Percentiles rank a stretch among this genome's conserved stretches.
Conservation (phyloP, 371 early-diverging fungal genomes). For the Apophysomyces trapeziformis region DNA sequence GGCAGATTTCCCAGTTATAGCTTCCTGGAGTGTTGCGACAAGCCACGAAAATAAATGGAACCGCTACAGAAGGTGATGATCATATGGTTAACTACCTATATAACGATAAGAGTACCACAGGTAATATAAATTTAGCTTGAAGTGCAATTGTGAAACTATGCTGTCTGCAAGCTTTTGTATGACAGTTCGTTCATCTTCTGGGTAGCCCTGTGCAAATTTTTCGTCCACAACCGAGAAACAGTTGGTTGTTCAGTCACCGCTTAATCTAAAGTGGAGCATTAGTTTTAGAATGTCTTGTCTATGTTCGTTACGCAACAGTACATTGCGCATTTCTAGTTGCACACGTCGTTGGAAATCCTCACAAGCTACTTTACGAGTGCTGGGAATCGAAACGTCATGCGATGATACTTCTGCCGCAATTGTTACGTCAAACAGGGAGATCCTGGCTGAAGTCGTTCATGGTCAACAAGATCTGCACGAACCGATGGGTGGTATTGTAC, state of each 20-base stretch:
- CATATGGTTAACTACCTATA: too few relatives aligned
- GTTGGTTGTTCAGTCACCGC: background rate
- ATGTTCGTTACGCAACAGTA: background rate
- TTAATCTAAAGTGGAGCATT: background rate
- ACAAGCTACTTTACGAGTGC: conserved; percentile 38
- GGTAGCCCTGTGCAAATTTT: background rate
- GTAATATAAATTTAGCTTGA: too few relatives aligned
- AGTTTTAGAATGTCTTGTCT: background rate
- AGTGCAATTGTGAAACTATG: too few relatives aligned
- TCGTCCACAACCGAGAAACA: too few relatives aligned
- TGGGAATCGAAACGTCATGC: conserved; percentile 85
- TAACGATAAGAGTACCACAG: too few relatives aligned
- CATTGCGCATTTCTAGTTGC: background rate
- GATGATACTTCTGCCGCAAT: conserved; percentile 87
- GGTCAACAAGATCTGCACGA: conserved; percentile 79
- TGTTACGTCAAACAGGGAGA: conserved; percentile 70
- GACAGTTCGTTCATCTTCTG: background rate
- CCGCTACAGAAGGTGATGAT: too few relatives aligned
- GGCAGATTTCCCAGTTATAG: too few relatives aligned
- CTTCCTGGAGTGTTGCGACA: too few relatives aligned
- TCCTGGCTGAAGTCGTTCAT: conserved; percentile 67
- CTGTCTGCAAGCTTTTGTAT: too few relatives aligned
- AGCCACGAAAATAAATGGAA: too few relatives aligned
- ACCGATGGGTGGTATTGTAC: conserved; percentile 83
- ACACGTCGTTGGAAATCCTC: background rate